Conservation (phyloP, 176 grass and related monocot species). For the Saccharum spontaneum region DNA sequence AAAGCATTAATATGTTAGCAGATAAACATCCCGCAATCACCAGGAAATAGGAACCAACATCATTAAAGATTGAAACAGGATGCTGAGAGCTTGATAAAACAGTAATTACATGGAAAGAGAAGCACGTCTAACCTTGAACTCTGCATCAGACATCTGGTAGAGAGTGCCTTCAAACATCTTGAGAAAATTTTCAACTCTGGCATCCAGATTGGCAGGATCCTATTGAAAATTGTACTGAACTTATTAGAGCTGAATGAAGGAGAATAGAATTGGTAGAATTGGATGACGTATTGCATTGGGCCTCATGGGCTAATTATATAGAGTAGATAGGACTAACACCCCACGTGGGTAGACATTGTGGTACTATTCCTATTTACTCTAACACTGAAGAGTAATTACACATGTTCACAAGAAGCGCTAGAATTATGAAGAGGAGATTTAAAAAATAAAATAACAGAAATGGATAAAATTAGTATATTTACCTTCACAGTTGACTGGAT, state of each 20-base stretch:
- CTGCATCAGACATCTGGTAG: constrained; percentile 71
- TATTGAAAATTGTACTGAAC: constrained; percentile 38
- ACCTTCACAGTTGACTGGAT: constrained; percentile 96
- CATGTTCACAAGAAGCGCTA: background rate
- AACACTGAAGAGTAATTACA: background rate
- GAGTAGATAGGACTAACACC: no score
- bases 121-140: constrained; percentile 71
- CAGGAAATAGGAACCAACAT: background rate
- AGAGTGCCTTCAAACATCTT: constrained; percentile 74
- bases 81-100: background rate
- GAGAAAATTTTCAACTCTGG: constrained; percentile 76
- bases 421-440: background rate
- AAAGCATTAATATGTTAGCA: background rate
- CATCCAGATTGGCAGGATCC: constrained; percentile 87
- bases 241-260: constrained; percentile 21
- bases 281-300: no score
- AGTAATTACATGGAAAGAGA: constrained; percentile 4
- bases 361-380: no score
- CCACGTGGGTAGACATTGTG: no score
- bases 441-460: background rate
- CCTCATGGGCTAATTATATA: no score
- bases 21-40: background rate
- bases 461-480: background rate
- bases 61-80: background rate
- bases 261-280: no score